Evolutionary conservation across 441 rosid species (phyloP).

Genomic region (Populus hybrid): DNA sequence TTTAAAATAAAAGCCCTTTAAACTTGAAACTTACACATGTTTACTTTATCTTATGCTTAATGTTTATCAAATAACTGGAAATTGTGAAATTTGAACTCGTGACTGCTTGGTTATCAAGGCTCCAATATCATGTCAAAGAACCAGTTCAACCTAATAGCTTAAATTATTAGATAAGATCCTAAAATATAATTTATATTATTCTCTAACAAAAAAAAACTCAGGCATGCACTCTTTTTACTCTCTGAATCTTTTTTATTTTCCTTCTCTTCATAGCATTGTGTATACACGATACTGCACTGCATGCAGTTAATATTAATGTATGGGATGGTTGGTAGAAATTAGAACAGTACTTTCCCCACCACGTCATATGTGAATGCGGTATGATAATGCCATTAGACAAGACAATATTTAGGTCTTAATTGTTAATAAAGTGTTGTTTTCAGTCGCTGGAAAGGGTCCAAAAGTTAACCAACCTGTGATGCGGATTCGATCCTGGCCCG

Average conservation of each 20-base stretch:
- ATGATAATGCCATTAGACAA: constrained; percentile 1
- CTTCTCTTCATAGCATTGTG: not conserved
- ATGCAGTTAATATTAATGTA: not conserved
- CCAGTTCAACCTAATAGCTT: no score
- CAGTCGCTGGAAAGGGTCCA: not conserved
- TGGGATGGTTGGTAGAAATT: constrained; percentile 16
- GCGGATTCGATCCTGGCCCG: constrained; percentile 6
- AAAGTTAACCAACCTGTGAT: constrained; percentile 28
- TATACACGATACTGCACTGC: not conserved
- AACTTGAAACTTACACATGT: no score
- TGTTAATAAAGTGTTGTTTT: not conserved
- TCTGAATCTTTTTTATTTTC: no score
- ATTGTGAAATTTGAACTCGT: no score
- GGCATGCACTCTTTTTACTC: not conserved
- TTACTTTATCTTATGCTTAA: no score
- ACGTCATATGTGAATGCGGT: not conserved
- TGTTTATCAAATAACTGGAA: no score
- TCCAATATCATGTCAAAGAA: no score
- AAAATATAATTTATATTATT: no score
- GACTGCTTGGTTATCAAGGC: no score
- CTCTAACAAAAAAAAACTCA: not conserved
- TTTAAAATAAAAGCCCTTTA: no score
- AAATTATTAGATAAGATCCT: no score
- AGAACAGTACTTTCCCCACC: constrained; percentile 5
- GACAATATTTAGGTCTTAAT: constrained; percentile 6